These are phyloP conservation scores for Cladophialophora immunda DNA, from an alignment of 2,329 filamentous ascomycete species.

Conservation along the genomic window DNA sequence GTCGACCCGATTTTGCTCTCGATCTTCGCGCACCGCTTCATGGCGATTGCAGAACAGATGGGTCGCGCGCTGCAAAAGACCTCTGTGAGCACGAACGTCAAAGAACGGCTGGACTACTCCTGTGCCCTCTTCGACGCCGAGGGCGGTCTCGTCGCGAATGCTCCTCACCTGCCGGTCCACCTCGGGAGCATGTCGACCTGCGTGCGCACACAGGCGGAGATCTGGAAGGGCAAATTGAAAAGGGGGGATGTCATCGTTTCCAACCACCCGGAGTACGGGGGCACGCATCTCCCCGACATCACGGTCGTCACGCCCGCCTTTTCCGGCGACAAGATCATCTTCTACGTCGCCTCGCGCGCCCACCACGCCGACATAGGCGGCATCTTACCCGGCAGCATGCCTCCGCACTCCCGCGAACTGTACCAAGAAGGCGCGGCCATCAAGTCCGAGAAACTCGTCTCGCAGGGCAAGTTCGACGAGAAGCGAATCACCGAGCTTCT, in stretches of 20 bases:
- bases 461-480: conserved; percentile 73
- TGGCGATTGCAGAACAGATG: conserved; percentile 69
- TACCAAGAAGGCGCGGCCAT: conserved; percentile 73
- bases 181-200: conserved; percentile 82
- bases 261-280: conserved; percentile 84
- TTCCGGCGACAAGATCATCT: conserved; percentile 72
- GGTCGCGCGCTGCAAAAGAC: conserved; percentile 65
- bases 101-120: conserved; percentile 80
- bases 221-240: conserved; percentile 80
- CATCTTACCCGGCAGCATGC: conserved; percentile 84
- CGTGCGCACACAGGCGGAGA: conserved; percentile 76
- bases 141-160: conserved; percentile 77
- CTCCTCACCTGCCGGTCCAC: conserved; percentile 80
- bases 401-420: conserved; percentile 74
- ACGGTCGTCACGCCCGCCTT: conserved; percentile 84
- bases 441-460: conserved; percentile 65
- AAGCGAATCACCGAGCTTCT: conserved; percentile 75
- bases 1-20: conserved; percentile 63
- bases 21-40: conserved; percentile 66
- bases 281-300: conserved; percentile 84
- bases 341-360: conserved; percentile 81
- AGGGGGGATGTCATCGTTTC: conserved; percentile 83
- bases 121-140: conserved; percentile 77
- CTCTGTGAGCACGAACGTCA: conserved; percentile 73
- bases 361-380: conserved; percentile 88